These are phyloP conservation scores for Bipolaris gigantea DNA, from an alignment of 2,329 filamentous ascomycete genomes.

Conservation along the genomic window DNA sequence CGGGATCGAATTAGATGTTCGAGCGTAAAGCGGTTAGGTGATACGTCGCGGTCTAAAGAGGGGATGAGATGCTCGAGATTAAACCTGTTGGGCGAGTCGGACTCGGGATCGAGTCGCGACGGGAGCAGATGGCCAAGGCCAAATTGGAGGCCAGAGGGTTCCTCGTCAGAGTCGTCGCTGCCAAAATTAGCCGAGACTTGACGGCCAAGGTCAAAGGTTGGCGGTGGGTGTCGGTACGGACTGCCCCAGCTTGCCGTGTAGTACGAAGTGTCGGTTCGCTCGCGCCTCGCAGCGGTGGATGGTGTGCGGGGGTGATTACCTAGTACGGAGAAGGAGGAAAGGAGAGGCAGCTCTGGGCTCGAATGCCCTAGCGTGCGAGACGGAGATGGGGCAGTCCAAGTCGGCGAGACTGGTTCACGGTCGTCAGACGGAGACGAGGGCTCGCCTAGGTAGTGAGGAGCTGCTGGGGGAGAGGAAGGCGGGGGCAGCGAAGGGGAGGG, in stretches of 20 bases:
- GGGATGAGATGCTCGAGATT: slow-evolving; percentile 47
- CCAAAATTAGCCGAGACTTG: slow-evolving; percentile 34
- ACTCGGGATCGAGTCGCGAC: slow-evolving; percentile 35
- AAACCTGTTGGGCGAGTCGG: slow-evolving; percentile 41
- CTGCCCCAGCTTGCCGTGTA: slow-evolving; percentile 89
- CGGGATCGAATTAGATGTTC: slow-evolving; percentile 46
- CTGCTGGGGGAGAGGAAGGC: slow-evolving; percentile 43
- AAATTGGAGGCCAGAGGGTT: slow-evolving; percentile 42
- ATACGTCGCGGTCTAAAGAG: slow-evolving; percentile 35
- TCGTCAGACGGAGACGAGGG: slow-evolving; percentile 25
- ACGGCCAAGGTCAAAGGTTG: slow-evolving; percentile 38
- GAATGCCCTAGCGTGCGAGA: slow-evolving; percentile 47
- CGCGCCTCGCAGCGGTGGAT: slow-evolving; percentile 38
- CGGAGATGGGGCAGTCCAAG: slow-evolving; percentile 46
- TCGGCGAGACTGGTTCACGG: slow-evolving; percentile 35
- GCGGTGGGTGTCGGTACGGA: slow-evolving; percentile 73
- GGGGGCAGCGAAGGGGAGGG: slow-evolving; percentile 37
- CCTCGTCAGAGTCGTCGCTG: slow-evolving; percentile 46
- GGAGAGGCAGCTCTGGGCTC: slow-evolving; percentile 47
- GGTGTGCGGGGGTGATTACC: slow-evolving; percentile 40
- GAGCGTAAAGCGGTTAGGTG: slow-evolving; percentile 43
- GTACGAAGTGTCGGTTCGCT: slow-evolving; percentile 54
- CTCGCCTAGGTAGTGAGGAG: slow-evolving; percentile 29
- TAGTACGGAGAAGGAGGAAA: slow-evolving; percentile 39
- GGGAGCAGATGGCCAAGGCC: slow-evolving; percentile 46